Base-by-base conservation (phyloP, 495 filamentous ascomycete species). In the Penicillium cataractarum region DNA sequence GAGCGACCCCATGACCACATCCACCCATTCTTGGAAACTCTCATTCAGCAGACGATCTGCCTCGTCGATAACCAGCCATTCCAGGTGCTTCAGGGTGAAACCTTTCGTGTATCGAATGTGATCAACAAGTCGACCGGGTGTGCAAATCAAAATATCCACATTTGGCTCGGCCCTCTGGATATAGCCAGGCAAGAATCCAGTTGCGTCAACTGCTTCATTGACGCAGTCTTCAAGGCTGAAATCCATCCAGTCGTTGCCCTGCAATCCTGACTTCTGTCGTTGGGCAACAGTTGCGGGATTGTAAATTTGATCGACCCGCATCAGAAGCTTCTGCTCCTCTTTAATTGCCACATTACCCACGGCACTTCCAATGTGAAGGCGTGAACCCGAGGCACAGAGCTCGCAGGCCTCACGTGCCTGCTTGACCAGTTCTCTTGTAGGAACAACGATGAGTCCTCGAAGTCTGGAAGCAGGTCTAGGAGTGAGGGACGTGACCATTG, bases 51-150 rank as follows among this genome's bases (percentile, higher is more conserved):
- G 76, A 65, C 93, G 88, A 78, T 99, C 95, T 1, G 93, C 95
- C 77, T 99, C 95, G 69, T 99, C 95, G 32, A 98, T 90, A 12
- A 97, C 86, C 6, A 99, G 80, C 92, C 93, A 98, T 57, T 90
- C 84, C 0, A 97, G 79, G 71, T 90, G 82, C 24, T 90, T 81
- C 39, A 98, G 78, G 0, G 84, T 86, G 66, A 99, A 98, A 0
- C 94, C 94, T 5, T 86, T 86, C 0, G 95, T 98, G 60, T 87
- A 87, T 52, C 87, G 87, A 46, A 97, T 83, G 73, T 99, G 95
- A 64, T 98, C 93, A 6, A 99, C 92, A 9, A 99, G 82, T 48
- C 95, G 84, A 60, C 96, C 95, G 0, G 95, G 95, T 0, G 95
- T 99, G 70, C 89, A 93, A 37, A 99, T 91, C 13, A 99, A 85